Percentiles rank a stretch among this genome's conserved stretches.
These are phyloP conservation scores for Melanomma pulvis-pyrius DNA, from an alignment of 495 filamentous ascomycete species.

Conservation along the genomic window DNA sequence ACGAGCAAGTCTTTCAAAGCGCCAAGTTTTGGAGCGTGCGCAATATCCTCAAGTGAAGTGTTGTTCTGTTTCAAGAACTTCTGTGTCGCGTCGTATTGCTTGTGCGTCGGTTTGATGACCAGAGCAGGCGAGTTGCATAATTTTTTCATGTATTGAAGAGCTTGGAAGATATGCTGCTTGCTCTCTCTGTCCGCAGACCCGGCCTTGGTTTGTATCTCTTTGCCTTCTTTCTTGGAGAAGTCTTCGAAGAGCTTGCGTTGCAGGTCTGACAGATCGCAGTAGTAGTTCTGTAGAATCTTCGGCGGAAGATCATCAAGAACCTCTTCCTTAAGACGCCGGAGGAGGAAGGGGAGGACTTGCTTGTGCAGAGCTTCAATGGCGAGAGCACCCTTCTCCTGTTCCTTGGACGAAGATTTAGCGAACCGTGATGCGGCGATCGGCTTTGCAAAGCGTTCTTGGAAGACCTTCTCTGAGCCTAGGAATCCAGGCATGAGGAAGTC, in stretches of 20 bases:
- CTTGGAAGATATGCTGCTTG: constrained; percentile 99
- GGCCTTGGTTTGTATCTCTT: constrained; percentile 75
- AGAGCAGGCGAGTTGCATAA: constrained; percentile 96
- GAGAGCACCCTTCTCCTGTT: constrained; percentile 94
- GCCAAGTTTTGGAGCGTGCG: constrained; percentile 89
- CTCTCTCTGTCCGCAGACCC: constrained; percentile 79
- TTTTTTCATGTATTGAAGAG: constrained; percentile 98
- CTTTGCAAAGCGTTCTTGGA: constrained; percentile 95
- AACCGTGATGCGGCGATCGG: constrained; percentile 93
- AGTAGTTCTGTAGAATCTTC: constrained; percentile 99
- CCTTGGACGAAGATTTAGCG: constrained; percentile 95
- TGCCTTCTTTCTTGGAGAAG: constrained; percentile 90
- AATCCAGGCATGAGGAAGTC: constrained; percentile 99
- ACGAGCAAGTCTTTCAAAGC: constrained; percentile 87
- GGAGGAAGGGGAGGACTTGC: constrained; percentile 93
- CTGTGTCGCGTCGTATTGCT: constrained; percentile 84
- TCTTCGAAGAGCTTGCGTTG: constrained; percentile 95
- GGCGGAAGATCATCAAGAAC: constrained; percentile 94
- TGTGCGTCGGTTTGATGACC: constrained; percentile 91
- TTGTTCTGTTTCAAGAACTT: constrained; percentile 68
- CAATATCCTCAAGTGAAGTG: constrained; percentile 75
- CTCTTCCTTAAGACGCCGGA: constrained; percentile 96
- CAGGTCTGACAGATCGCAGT: constrained; percentile 95
- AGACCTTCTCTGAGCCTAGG: constrained; percentile 97
- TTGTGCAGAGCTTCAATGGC: constrained; percentile 98